phyloP scores from a whole-genome alignment of 2,329 filamentous ascomycete genomes.

The Colletotrichum liaoningense region DNA sequence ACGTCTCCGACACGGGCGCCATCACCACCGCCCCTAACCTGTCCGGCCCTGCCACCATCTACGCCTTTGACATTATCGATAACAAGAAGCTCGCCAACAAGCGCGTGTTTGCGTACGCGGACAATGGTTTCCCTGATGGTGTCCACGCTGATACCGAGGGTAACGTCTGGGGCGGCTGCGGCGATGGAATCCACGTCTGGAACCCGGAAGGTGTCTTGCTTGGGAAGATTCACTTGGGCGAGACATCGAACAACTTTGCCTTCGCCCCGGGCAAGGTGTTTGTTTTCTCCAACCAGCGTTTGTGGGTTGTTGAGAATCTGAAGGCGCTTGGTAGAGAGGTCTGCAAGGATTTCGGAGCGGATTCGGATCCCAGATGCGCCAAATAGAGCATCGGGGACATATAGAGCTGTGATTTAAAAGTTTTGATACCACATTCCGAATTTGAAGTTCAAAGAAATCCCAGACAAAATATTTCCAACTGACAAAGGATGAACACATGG shows the following conservation, averaged over 20 bases:
- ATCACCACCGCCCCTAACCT: conserved; percentile 10
- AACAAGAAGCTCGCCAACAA: conserved; percentile 47
- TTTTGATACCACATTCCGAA: neutral
- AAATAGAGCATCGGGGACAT: neutral
- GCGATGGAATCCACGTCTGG: conserved; percentile 62
- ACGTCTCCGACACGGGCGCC: conserved; percentile 56
- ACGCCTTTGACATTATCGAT: conserved; percentile 32
- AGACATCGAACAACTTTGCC: conserved; percentile 58
- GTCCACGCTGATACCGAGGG: conserved; percentile 59
- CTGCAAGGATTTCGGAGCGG: conserved; percentile 38
- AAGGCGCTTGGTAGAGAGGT: conserved; percentile 38
- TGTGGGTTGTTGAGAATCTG: conserved; percentile 45
- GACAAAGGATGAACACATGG: no score
- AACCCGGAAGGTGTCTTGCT: conserved; percentile 56
- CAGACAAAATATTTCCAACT: no score
- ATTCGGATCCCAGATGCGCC: conserved; percentile 21
- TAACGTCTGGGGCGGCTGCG: conserved; percentile 61
- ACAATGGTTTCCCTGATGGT: conserved; percentile 57
- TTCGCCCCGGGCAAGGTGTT: conserved; percentile 58
- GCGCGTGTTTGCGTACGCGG: conserved; percentile 61
- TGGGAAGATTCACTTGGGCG: conserved; percentile 55
- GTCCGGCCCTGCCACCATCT: conserved; percentile 23
- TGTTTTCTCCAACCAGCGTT: conserved; percentile 58
- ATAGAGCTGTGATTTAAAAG: neutral
- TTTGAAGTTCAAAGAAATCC: neutral